phyloP scores from a whole-genome alignment of 73 alveolate genomes.

The Paramecium sonneborni region DNA sequence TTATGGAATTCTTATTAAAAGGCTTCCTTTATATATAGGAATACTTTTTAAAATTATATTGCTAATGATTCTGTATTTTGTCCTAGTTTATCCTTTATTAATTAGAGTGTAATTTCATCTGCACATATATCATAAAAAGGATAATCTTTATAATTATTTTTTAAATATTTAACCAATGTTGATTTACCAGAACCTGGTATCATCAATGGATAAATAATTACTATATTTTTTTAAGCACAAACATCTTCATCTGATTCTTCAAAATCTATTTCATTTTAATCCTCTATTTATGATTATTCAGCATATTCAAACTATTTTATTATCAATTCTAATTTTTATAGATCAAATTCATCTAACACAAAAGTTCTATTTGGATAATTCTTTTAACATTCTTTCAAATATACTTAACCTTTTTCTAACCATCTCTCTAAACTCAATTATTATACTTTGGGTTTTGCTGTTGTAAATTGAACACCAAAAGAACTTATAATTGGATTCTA shows the following conservation, averaged over 20 bases:
- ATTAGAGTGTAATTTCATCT: constrained; percentile 32
- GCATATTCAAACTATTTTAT: neutral
- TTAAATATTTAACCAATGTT: neutral
- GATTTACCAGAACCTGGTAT: constrained; percentile 52
- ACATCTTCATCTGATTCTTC: neutral
- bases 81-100: neutral
- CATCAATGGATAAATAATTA: constrained; percentile 22
- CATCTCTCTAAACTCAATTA: neutral
- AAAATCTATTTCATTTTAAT: neutral
- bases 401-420: neutral
- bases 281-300: neutral
- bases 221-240: neutral
- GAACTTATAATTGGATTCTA: neutral
- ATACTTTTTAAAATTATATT: neutral
- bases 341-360: neutral
- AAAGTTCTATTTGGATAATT: constrained; percentile 48
- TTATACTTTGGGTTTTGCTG: constrained; percentile 12
- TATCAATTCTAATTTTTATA: neutral
- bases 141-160: constrained; percentile 25
- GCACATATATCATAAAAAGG: constrained; percentile 31
- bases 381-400: neutral
- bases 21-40: neutral
- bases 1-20: neutral
- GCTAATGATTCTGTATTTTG: neutral
- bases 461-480: constrained; percentile 5